Conservation (phyloP, 2,329 filamentous ascomycete genomes). For the Chaetomiaceae sp. region DNA sequence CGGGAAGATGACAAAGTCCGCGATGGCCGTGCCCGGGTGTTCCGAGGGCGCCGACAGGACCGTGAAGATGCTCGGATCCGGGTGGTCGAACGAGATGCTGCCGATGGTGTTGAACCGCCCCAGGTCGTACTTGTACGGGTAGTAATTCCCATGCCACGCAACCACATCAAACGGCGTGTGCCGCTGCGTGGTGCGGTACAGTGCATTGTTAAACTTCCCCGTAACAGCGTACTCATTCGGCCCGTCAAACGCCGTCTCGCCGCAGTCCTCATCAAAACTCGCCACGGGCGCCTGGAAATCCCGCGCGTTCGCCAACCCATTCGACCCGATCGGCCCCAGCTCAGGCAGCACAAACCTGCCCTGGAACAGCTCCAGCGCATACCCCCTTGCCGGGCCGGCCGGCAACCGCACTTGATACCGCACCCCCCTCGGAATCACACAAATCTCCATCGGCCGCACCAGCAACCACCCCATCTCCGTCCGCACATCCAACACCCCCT, state of each 20-base stretch:
- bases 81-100: constrained; percentile 69
- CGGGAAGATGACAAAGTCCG: constrained; percentile 70
- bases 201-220: constrained; percentile 61
- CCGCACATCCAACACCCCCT: constrained; percentile 68
- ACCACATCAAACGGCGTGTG: constrained; percentile 77
- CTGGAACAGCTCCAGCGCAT: constrained; percentile 70
- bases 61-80: constrained; percentile 73
- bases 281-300: constrained; percentile 74
- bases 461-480: constrained; percentile 72
- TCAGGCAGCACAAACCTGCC: constrained; percentile 68
- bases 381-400: constrained; percentile 60
- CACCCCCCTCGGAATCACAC: constrained; percentile 68
- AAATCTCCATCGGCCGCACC: constrained; percentile 74
- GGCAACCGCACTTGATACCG: constrained; percentile 67
- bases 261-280: constrained; percentile 56
- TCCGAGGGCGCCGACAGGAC: constrained; percentile 61
- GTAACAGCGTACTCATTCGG: constrained; percentile 44
- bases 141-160: constrained; percentile 76
- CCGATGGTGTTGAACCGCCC: constrained; percentile 72
- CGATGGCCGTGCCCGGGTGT: constrained; percentile 57
- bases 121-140: constrained; percentile 77
- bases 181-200: constrained; percentile 60
- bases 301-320: constrained; percentile 67
- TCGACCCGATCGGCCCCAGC: constrained; percentile 68
- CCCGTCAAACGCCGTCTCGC: constrained; percentile 36